Conservation (phyloP, 371 early-diverging fungal species). For the Lichtheimia hyalospora region DNA sequence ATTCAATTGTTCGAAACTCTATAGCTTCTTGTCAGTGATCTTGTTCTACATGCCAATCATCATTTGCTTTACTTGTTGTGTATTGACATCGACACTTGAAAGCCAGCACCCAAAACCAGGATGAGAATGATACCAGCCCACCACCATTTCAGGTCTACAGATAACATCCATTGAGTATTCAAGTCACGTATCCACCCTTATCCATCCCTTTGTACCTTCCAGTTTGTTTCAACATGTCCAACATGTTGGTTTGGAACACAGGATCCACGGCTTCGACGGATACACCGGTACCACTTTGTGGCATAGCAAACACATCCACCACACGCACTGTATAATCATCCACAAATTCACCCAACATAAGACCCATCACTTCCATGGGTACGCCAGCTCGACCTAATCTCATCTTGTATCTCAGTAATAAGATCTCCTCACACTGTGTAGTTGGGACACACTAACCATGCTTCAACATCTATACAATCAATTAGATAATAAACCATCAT, state of each 20-base stretch:
- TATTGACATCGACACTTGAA: conserved; percentile 99
- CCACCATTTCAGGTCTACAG: conserved; percentile 95
- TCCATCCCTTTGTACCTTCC: conserved; percentile 74
- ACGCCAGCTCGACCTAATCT: conserved; percentile 96
- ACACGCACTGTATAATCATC: conserved; percentile 99
- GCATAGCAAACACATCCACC: conserved; percentile 99
- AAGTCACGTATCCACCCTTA: not conserved
- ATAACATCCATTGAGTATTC: not conserved
- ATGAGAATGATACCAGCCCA: conserved; percentile 99
- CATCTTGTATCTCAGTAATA: not conserved
- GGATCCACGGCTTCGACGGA: conserved; percentile 99
- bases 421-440: not conserved
- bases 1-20: conserved; percentile 96
- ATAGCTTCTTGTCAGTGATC: not conserved
- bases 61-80: conserved; percentile 80
- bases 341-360: conserved; percentile 99
- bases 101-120: conserved; percentile 99
- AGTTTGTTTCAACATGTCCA: conserved; percentile 99
- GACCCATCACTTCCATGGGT: conserved; percentile 99
- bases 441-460: not conserved
- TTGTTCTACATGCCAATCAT: too few relatives aligned
- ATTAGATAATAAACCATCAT: not conserved
- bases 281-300: conserved; percentile 99
- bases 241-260: conserved; percentile 99
- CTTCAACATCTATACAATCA: not conserved